Percentiles rank a stretch among this genome's conserved stretches.
phyloP scores from a whole-genome alignment of 371 early-diverging fungal genomes.

The Mycotypha africana region DNA sequence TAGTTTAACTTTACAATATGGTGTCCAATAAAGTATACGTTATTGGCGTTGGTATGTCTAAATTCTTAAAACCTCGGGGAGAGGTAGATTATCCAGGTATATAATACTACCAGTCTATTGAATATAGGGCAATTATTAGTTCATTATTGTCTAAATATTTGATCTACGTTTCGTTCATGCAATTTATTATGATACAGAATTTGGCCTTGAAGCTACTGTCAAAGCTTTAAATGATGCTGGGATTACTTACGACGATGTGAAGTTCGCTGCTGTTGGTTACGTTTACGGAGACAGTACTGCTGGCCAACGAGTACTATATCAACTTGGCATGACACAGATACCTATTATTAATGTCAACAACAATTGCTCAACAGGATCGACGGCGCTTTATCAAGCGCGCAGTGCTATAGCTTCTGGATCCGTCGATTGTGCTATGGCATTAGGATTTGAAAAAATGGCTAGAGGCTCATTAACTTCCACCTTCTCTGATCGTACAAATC shows the following conservation, averaged over 20 bases:
- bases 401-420: constrained; percentile 60
- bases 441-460: constrained; percentile 79
- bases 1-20: constrained; percentile 6
- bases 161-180: too few species aligned
- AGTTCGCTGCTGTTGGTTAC: constrained; percentile 61
- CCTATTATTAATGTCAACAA: constrained; percentile 70
- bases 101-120: neutral
- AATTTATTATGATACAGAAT: constrained; percentile 32
- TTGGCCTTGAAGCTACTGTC: constrained; percentile 66
- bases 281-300: constrained; percentile 67
- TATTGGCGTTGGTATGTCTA: constrained; percentile 68
- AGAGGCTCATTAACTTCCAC: constrained; percentile 51
- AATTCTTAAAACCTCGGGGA: constrained; percentile 58
- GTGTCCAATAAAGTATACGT: constrained; percentile 31
- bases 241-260: constrained; percentile 60
- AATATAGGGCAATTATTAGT: too few species aligned
- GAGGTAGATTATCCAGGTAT: constrained; percentile 56
- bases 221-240: constrained; percentile 72
- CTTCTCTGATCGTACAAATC: constrained; percentile 63
- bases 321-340: constrained; percentile 65
- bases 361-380: constrained; percentile 77
- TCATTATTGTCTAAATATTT: too few species aligned
- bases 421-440: constrained; percentile 70
- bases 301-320: constrained; percentile 72
- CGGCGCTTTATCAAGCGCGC: constrained; percentile 71